Percentiles rank a stretch among this genome's conserved stretches.
phyloP scores from a whole-genome alignment of 495 filamentous ascomycete genomes.

The Hyaloscypha bicolor region DNA sequence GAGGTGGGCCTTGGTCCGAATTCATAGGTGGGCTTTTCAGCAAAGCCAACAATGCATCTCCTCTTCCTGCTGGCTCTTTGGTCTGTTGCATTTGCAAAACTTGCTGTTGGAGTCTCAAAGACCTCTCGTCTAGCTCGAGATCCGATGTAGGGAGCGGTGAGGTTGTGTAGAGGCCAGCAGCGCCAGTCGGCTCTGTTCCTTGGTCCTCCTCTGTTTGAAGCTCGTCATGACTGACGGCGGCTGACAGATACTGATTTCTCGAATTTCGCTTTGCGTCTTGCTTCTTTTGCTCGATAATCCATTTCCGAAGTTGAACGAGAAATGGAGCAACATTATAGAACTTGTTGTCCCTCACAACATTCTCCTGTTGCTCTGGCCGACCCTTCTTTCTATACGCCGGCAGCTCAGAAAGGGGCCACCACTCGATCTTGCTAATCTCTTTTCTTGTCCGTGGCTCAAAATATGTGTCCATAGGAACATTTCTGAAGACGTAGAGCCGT shows the following conservation, averaged over 20 bases:
- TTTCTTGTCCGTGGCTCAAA: conserved; percentile 92
- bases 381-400: conserved; percentile 73
- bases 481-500: conserved; percentile 84
- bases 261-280: conserved; percentile 50
- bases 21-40: conserved; percentile 42
- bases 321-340: conserved; percentile 99
- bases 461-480: conserved; percentile 78
- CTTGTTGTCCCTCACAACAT: conserved; percentile 64
- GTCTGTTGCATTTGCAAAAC: conserved; percentile 63
- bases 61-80: conserved; percentile 34
- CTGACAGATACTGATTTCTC: conserved; percentile 32
- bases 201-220: conserved; percentile 35
- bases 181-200: conserved; percentile 24
- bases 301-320: conserved; percentile 80
- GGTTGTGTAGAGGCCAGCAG: conserved; percentile 42
- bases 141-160: conserved; percentile 46
- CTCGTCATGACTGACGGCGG: conserved; percentile 29
- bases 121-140: background rate
- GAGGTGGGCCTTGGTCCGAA: conserved; percentile 21
- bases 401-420: conserved; percentile 87
- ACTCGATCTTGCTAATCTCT: conserved; percentile 94
- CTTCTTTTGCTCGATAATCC: conserved; percentile 83
- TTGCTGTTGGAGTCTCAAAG: background rate
- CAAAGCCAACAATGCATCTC: conserved; percentile 60
- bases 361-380: conserved; percentile 51